Evolutionary conservation across 2,329 filamentous ascomycete genomes (phyloP).

Genomic region (Aspergillus tanneri): DNA sequence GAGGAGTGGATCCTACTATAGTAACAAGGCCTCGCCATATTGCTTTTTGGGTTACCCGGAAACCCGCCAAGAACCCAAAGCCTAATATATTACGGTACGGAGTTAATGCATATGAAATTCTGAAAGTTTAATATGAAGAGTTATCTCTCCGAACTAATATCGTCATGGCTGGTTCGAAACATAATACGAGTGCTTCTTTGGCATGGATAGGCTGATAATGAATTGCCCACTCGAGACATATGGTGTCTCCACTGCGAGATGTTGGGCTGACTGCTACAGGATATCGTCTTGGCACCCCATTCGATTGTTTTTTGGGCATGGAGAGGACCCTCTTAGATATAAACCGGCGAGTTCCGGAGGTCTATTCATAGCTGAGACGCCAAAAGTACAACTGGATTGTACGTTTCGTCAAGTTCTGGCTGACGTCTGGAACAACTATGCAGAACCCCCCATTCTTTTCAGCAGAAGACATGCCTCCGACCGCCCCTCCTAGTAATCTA

Average conservation of each 20-base stretch:
- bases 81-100: too few relatives aligned
- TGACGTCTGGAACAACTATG: slow-evolving; percentile 14
- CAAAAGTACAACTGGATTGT: neutral
- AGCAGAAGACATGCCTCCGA: slow-evolving; percentile 9
- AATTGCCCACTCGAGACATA: neutral
- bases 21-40: too few relatives aligned
- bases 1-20: too few relatives aligned
- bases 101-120: too few relatives aligned
- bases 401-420: neutral
- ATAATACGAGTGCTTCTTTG: slow-evolving; percentile 1
- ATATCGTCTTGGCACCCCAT: slow-evolving; percentile 13
- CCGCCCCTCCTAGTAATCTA: slow-evolving; percentile 4
- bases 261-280: slow-evolving; percentile 14
- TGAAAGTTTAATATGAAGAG: too few relatives aligned
- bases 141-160: too few relatives aligned
- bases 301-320: slow-evolving; percentile 10
- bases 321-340: slow-evolving; percentile 9
- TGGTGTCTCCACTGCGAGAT: neutral
- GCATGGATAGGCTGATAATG: slow-evolving; percentile 2
- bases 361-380: too few relatives aligned
- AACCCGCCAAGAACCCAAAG: too few relatives aligned
- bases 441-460: slow-evolving; percentile 6
- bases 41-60: too few relatives aligned
- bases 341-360: slow-evolving; percentile 1
- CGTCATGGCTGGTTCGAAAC: slow-evolving; percentile 3